Evolutionary conservation across 306 rosid genomes (phyloP), one percentile per base, ranked within the genome.

Genomic region (Canavalia gladiata): DNA sequence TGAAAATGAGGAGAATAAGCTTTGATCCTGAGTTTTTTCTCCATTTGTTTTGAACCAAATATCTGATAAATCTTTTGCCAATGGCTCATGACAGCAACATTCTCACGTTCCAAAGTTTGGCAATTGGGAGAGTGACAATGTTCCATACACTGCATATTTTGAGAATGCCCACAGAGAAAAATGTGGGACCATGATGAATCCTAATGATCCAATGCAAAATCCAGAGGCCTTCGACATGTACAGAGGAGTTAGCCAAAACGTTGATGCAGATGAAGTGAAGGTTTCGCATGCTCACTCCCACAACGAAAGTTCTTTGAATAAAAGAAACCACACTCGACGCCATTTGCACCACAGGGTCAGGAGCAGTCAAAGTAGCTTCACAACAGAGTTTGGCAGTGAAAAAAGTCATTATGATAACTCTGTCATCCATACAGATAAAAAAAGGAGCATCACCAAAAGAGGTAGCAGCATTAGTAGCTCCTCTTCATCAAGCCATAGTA

Each of bases 131-230:
- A 50, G 1, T 33, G 79, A 77, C 37, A 77, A 77, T 69, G 55
- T 83, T 49, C 83, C 87, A 72, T 83, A 78, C 45, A 83, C 76
- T 3, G 83, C 80, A 78, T 73, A 60, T n/a, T 72, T 83, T 31
- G 83, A 83, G 72, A 74, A 8, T 70, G 82, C 79, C 25, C 79
- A 76, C 34, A 72, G 55, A 71, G 83, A 78, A 72, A 78, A 58
- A 7, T 11, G 2, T 46, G 75, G 75, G 3, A 7, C 6, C 25
- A 56, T 57, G 55, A 56, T 57, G 42, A 83, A 77, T 77, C 82
- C 86, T 0, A 83, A 63, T 66, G 74, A 83, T 46, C 86, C 86
- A 77, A 51, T 62, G 25, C 37, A 83, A 77, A 77, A 83, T 73
- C 56, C 33, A 77, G 74, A 72, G 56, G 70, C 65, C 55, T 72